Base-by-base conservation (phyloP, 192 early-diverging fungal genomes). In the Ramicandelaber brevisporus region DNA sequence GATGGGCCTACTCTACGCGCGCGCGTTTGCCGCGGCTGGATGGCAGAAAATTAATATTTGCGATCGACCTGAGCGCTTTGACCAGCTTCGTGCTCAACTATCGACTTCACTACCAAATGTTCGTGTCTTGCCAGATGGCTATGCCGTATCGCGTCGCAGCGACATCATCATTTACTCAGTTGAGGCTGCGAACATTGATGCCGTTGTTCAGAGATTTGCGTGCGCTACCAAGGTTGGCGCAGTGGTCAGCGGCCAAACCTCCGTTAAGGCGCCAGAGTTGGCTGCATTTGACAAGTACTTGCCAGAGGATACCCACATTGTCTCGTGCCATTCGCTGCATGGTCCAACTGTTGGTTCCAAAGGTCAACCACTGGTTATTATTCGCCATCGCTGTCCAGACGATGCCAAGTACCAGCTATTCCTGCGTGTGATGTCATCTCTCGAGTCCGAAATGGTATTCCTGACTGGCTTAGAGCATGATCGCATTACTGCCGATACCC, bases 141-240 rank as follows among this genome's bases (percentile, higher is more conserved):
- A 70, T 34, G 65, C 61, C 27, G 73, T 95, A 12, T 74, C 76
- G 10, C 61, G 92, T 23, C 42, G 59, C 24, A 70, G 76, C 23
- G 87, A 97, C 44, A 74, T 68, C 41, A 78, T 95, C 31, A 66
- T 97, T 42, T 97, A 92, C 63, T 71, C 80, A 6, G 89, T 97
- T 2, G 87, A 90, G 30, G 87, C 92, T 1, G 77, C 79, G 32
- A 63, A 73, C 30, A 78, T 97, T 26, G 72, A 71, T 33, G 36
- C 33, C 21, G 78, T 82, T 3, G 86, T 92, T 15, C 50, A 40
- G 19, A 49, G 66, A 33, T 93, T 77, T 50, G 88, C 82, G 4
- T 77, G 84, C 59, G 82, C 84, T 1, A 83, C 84, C 7, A 87
- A 88, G 32, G 37, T 86, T 11, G 70, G 68, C 1, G 76, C 88